These are phyloP conservation scores for Basidiobolus meristosporus DNA, from an alignment of 371 early-diverging fungal genomes.

Conservation along the genomic window DNA sequence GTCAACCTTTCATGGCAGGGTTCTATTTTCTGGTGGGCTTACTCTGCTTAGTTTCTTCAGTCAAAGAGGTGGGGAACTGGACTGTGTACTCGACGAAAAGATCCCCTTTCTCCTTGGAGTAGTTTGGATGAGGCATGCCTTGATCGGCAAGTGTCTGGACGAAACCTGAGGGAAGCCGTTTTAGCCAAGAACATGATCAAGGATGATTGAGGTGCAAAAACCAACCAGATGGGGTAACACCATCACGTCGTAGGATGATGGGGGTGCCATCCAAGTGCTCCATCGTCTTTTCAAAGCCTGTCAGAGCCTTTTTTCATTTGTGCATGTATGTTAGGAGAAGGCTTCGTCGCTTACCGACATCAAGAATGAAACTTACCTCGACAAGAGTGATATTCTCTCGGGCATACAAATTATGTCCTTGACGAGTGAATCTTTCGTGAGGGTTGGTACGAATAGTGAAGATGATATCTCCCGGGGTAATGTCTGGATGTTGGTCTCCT, in stretches of 20 bases:
- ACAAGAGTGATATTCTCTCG: conserved; percentile 65
- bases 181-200: background rate
- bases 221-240: conserved; percentile 38
- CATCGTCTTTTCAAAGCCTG: conserved; percentile 68
- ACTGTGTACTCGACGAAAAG: conserved; percentile 78
- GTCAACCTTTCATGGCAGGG: too few relatives aligned
- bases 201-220: background rate
- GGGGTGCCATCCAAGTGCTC: conserved; percentile 65
- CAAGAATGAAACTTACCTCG: conserved; percentile 14
- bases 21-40: too few relatives aligned
- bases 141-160: conserved; percentile 59
- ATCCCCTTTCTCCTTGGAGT: conserved; percentile 53
- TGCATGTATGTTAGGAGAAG: background rate
- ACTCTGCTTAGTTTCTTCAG: conserved; percentile 7
- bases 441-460: conserved; percentile 63
- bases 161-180: conserved; percentile 9
- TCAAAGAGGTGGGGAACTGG: conserved; percentile 45
- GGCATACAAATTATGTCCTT: conserved; percentile 64
- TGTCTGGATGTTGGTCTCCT: conserved; percentile 82
- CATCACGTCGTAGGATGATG: conserved; percentile 31
- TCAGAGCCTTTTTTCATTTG: conserved; percentile 37
- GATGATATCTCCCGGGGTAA: conserved; percentile 68
- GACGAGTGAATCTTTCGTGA: conserved; percentile 61
- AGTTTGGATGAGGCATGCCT: conserved; percentile 60
- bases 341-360: background rate